Evolutionary conservation across 192 early-diverging fungal species (phyloP), one percentile per base, ranked within the genome.

Genomic region (Entrophospora sp.): DNA sequence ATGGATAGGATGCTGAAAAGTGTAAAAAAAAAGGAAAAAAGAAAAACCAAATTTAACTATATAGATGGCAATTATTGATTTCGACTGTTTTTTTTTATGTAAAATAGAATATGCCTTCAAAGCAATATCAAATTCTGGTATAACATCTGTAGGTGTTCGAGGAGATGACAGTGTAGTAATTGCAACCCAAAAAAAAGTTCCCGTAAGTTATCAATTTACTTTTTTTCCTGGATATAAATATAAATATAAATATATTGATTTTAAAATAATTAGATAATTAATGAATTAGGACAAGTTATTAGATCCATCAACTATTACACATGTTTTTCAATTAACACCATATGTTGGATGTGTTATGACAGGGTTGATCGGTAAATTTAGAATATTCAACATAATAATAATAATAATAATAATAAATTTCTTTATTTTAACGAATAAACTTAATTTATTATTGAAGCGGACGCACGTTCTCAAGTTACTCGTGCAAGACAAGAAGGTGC

Each of bases 331-430:
- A 69, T 74, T 99, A 52, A 96, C 96, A 22, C 87, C 89, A 13
- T 82, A 83, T 53, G 91, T 99, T 74, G 97, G 96, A 32, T 97
- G 96, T 74, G 96, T 97, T 59, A 95, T 97, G 91, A 97, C 93
- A 28, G 97, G 96, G n/a, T 75, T 96, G 71, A 83, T 91, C 57
- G 83, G 88, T 91, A 74, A n/a, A n/a, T n/a, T n/a, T n/a, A n/a
- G n/a, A n/a, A n/a, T n/a, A n/a, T n/a, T n/a, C n/a, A n/a, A n/a
- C n/a, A n/a, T n/a, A n/a, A n/a, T n/a, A n/a, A n/a, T n/a, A n/a
- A n/a, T n/a, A n/a, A n/a, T n/a, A n/a, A n/a, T n/a, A n/a, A n/a
- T n/a, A n/a, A n/a, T n/a, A n/a, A n/a, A n/a, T n/a, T n/a, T n/a
- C n/a, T n/a, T n/a, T n/a, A n/a, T n/a, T n/a, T n/a, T n/a, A n/a